phyloP scores from a whole-genome alignment of 2,329 filamentous ascomycete species.

The Aspergillus sojae region DNA sequence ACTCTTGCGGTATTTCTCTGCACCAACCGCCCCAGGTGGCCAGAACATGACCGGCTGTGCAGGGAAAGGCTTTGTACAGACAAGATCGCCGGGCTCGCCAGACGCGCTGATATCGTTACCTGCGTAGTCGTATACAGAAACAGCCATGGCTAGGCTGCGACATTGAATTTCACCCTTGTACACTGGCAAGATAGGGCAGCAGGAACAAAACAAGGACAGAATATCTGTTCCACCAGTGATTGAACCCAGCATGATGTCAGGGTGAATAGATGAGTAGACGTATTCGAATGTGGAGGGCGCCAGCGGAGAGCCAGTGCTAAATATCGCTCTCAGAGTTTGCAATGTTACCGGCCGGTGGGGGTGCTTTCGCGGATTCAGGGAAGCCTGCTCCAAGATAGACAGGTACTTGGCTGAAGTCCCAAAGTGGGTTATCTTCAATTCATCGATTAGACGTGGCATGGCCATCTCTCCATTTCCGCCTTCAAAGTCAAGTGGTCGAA shows the following conservation, averaged over 20 bases:
- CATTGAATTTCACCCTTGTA: constrained; percentile 75
- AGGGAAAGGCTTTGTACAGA: constrained; percentile 84
- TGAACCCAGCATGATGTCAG: constrained; percentile 79
- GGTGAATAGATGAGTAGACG: constrained; percentile 80
- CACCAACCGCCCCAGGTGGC: constrained; percentile 64
- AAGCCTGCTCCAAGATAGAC: constrained; percentile 81
- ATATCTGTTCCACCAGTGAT: constrained; percentile 98
- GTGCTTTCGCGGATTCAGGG: constrained; percentile 61
- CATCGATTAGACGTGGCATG: constrained; percentile 78
- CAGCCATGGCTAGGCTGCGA: constrained; percentile 77
- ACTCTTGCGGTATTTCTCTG: constrained; percentile 75
- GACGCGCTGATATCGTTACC: constrained; percentile 61
- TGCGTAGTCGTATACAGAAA: constrained; percentile 59
- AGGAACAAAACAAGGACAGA: constrained; percentile 88
- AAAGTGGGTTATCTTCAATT: constrained; percentile 84
- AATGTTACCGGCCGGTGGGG: constrained; percentile 43
- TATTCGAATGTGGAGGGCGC: constrained; percentile 92
- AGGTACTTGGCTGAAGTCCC: constrained; percentile 95
- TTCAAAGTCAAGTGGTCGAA: constrained; percentile 65
- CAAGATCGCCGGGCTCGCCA: constrained; percentile 79
- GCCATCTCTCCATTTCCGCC: constrained; percentile 71
- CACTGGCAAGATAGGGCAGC: constrained; percentile 75
- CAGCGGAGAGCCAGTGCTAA: constrained; percentile 89
- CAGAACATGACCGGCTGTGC: constrained; percentile 92
- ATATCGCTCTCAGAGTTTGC: constrained; percentile 74